Evolutionary conservation across 768 basidiomycete species (phyloP).

Genomic region (Exidia glandulosa): DNA sequence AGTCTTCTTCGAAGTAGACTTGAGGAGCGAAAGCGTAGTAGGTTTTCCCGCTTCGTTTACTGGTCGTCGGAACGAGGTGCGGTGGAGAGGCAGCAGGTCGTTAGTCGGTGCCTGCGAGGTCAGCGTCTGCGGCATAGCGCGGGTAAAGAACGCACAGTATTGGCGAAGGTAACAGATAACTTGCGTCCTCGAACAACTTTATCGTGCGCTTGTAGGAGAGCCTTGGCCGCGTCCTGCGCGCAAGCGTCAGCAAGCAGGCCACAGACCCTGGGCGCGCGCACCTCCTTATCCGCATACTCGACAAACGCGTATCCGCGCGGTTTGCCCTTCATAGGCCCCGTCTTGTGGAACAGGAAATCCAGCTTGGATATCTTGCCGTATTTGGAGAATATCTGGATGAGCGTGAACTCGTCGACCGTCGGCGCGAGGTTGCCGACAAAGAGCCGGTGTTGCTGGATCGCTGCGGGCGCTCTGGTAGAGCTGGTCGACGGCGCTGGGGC

Average conservation of each 20-base stretch:
- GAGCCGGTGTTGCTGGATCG: slow-evolving; percentile 51
- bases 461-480: neutral
- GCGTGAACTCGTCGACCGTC: slow-evolving; percentile 82
- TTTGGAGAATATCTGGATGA: slow-evolving; percentile 84
- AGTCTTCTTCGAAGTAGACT: slow-evolving; percentile 51
- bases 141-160: slow-evolving; percentile 41
- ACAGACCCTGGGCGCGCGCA: slow-evolving; percentile 34
- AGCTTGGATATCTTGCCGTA: slow-evolving; percentile 88
- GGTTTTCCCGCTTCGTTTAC: slow-evolving; percentile 27
- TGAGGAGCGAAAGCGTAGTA: slow-evolving; percentile 81
- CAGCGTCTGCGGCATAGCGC: slow-evolving; percentile 33
- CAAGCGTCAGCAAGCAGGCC: slow-evolving; percentile 27
- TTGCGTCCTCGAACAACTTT: slow-evolving; percentile 80
- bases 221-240: slow-evolving; percentile 73
- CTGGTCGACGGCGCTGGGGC: neutral
- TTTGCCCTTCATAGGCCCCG: slow-evolving; percentile 79
- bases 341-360: slow-evolving; percentile 93
- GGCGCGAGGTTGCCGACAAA: slow-evolving; percentile 87
- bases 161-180: slow-evolving; percentile 82
- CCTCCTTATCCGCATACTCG: slow-evolving; percentile 69
- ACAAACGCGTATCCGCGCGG: slow-evolving; percentile 94
- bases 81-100: neutral
- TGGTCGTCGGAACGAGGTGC: slow-evolving; percentile 2
- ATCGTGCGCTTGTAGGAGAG: slow-evolving; percentile 60
- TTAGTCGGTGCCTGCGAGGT: slow-evolving; percentile 9